These are phyloP conservation scores for Colletotrichum sp. DNA, from an alignment of 2,329 filamentous ascomycete species.

Conservation along the genomic window DNA sequence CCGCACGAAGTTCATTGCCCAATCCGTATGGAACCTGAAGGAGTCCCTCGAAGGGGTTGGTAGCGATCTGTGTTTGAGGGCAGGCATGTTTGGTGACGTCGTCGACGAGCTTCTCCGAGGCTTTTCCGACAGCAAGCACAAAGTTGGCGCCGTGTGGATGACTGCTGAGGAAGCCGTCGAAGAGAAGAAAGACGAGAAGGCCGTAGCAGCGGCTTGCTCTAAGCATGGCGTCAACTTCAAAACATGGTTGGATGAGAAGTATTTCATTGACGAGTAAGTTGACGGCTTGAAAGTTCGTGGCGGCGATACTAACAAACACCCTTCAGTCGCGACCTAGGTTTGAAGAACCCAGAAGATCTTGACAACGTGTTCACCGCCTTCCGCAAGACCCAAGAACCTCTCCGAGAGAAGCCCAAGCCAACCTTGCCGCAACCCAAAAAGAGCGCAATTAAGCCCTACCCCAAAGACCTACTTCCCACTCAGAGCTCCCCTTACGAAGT, in stretches of 20 bases:
- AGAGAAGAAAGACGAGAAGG: constrained; percentile 68
- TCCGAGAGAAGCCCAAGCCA: constrained; percentile 67
- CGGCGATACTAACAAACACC: constrained; percentile 21
- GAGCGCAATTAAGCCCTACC: constrained; percentile 60
- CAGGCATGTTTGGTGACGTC: constrained; percentile 66
- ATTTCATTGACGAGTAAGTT: constrained; percentile 78
- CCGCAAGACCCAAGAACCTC: constrained; percentile 74
- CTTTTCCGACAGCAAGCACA: constrained; percentile 42
- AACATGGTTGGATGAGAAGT: constrained; percentile 77
- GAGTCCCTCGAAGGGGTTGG: constrained; percentile 60
- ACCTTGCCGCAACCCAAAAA: constrained; percentile 57
- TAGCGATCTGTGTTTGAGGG: constrained; percentile 68
- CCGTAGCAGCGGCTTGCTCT: constrained; percentile 57
- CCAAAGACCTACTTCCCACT: constrained; percentile 55
- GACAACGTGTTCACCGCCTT: constrained; percentile 80
- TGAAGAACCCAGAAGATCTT: constrained; percentile 62
- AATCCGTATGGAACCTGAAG: constrained; percentile 78
- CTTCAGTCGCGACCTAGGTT: constrained; percentile 68
- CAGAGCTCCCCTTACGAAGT: constrained; percentile 69
- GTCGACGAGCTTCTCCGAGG: constrained; percentile 61
- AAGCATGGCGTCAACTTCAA: constrained; percentile 63
- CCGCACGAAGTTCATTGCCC: constrained; percentile 73
- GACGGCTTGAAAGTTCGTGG: background rate
- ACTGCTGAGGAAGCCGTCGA: constrained; percentile 73
- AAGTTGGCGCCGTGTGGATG: constrained; percentile 75